Percentiles rank a stretch among this genome's conserved stretches.
These are phyloP conservation scores for Fusarium metavorans DNA, from an alignment of 2,329 filamentous ascomycete genomes.

Conservation along the genomic window DNA sequence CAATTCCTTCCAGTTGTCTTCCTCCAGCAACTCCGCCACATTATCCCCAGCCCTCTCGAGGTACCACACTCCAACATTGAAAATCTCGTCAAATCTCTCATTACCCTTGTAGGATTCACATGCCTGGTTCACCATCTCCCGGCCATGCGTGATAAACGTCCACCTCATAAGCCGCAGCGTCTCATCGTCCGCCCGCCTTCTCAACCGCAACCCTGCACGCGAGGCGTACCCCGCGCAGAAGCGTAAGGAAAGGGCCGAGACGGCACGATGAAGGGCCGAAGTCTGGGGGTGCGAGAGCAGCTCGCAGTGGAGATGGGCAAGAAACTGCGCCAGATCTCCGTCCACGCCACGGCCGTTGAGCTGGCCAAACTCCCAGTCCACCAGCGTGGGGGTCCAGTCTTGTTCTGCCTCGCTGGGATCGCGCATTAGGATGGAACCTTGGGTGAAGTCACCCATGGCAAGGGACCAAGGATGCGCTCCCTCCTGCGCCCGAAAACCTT, in stretches of 20 bases:
- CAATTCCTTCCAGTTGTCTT: conserved; percentile 27
- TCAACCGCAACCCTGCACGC: conserved; percentile 3
- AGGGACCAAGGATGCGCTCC: conserved; percentile 18
- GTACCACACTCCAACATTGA: conserved; percentile 28
- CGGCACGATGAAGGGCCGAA: neutral
- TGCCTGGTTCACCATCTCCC: conserved; percentile 35
- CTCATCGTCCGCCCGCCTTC: neutral
- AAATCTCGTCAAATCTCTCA: conserved; percentile 14
- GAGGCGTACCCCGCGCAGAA: conserved; percentile 27
- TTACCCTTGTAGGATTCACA: conserved; percentile 12
- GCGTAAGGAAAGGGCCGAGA: conserved; percentile 9
- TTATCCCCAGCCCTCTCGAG: conserved; percentile 30
- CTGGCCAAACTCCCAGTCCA: conserved; percentile 39
- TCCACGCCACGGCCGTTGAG: conserved; percentile 33
- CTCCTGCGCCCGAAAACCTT: conserved; percentile 13
- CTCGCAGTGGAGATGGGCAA: conserved; percentile 30
- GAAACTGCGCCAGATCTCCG: conserved; percentile 38
- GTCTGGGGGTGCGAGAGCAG: neutral
- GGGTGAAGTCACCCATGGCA: conserved; percentile 34
- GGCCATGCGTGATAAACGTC: conserved; percentile 29
- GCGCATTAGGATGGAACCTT: conserved; percentile 27
- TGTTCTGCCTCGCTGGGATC: neutral
- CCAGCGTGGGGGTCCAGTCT: conserved; percentile 20
- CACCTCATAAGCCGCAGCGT: conserved; percentile 24
- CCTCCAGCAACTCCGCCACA: conserved; percentile 10